Percentiles rank a stretch among this genome's conserved stretches.
phyloP scores from a whole-genome alignment of 768 basidiomycete species.

The Pleurotus cornucopiae region DNA sequence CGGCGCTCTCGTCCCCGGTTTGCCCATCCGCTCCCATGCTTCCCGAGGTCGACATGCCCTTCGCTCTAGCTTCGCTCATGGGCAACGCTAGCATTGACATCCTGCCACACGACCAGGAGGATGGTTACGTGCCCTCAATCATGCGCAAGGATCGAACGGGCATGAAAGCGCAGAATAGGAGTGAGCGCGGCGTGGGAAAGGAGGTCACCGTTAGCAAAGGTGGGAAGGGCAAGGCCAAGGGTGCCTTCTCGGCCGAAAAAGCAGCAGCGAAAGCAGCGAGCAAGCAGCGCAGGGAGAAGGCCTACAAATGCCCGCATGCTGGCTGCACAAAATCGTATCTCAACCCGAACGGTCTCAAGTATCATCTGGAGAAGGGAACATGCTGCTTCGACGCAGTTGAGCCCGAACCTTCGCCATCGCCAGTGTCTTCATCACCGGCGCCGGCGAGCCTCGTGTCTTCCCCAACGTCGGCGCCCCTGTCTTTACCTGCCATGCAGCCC shows the following conservation, averaged over 20 bases:
- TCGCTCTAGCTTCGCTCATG: not conserved
- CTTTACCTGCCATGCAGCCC: not conserved
- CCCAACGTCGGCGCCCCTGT: not conserved
- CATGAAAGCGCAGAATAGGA: not conserved
- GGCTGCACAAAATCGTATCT: conserved; percentile 62
- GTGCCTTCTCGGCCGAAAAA: not conserved
- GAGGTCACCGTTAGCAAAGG: not conserved
- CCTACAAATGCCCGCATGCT: conserved; percentile 43
- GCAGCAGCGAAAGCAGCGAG: not conserved
- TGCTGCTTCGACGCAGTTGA: conserved; percentile 39
- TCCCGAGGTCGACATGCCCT: conserved; percentile 1
- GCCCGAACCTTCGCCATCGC: not conserved
- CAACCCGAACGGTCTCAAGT: conserved; percentile 65
- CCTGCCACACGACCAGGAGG: not conserved
- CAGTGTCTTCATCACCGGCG: not conserved
- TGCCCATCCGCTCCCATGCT: conserved; percentile 3
- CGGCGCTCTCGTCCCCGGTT: conserved; percentile 2
- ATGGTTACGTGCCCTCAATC: conserved; percentile 4
- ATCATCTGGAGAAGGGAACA: conserved; percentile 64
- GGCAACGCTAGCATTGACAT: not conserved
- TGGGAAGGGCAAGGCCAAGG: not conserved
- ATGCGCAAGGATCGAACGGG: conserved; percentile 2
- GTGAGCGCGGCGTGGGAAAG: not conserved
- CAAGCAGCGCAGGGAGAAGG: conserved; percentile 33
- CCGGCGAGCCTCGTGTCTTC: conserved; percentile 2